Conservation (phyloP, 768 basidiomycete genomes). For the Mycena epipterygia region DNA sequence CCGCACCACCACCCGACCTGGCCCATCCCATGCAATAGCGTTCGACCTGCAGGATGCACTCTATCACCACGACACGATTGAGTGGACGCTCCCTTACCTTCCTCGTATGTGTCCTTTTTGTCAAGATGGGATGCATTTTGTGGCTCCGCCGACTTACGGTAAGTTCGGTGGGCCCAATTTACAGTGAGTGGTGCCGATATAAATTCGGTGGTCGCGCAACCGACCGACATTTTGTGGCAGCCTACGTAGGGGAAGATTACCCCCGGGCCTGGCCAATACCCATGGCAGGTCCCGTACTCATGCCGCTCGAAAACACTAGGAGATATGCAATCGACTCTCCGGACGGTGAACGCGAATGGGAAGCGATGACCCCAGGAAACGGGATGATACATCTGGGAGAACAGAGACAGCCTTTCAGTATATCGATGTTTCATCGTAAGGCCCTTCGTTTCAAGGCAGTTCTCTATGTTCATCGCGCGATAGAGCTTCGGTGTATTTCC, state of each 20-base stretch:
- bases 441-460: background rate
- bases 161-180: background rate
- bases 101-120: constrained; percentile 2
- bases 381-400: constrained; percentile 50
- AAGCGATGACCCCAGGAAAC: constrained; percentile 44
- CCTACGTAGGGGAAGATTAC: constrained; percentile 43
- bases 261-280: constrained; percentile 50
- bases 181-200: constrained; percentile 22
- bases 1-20: too few relatives aligned
- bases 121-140: constrained; percentile 12
- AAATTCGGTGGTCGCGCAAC: background rate
- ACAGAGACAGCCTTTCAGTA: constrained; percentile 46
- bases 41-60: constrained; percentile 17
- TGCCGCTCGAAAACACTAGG: constrained; percentile 50
- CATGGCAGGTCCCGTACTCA: constrained; percentile 43
- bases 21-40: background rate
- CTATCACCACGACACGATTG: background rate
- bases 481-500: constrained; percentile 51
- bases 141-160: constrained; percentile 13
- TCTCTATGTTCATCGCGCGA: background rate
- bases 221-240: constrained; percentile 4
- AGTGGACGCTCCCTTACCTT: constrained; percentile 10
- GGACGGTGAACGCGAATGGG: constrained; percentile 49
- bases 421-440: constrained; percentile 51
- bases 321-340: constrained; percentile 46